phyloP scores from a whole-genome alignment of 139 green algal species.

The Tetradesmus lagerheimii region DNA sequence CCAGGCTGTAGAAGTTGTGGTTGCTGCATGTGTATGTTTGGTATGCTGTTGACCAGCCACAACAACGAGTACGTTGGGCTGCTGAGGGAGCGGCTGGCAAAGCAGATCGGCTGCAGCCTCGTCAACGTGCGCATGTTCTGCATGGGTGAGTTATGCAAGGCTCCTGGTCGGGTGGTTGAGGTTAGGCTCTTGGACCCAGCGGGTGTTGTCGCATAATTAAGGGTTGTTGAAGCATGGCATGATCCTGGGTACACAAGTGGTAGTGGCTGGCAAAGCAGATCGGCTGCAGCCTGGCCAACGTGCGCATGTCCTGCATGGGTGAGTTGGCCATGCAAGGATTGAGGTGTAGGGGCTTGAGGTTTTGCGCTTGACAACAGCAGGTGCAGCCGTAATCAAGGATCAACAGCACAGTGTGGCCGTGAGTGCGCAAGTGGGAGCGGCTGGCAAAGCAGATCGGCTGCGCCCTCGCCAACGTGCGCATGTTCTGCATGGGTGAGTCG shows the following conservation, averaged over 20 bases:
- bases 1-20: too few relatives aligned
- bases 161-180: too few relatives aligned
- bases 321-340: too few relatives aligned
- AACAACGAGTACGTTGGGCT: constrained; percentile 71
- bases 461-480: constrained; percentile 19
- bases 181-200: background rate
- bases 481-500: constrained; percentile 49
- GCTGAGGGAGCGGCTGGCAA: constrained; percentile 63
- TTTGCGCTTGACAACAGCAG: too few relatives aligned
- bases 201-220: background rate
- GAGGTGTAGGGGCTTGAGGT: too few relatives aligned
- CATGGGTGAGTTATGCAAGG: constrained; percentile 41
- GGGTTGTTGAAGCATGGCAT: background rate
- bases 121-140: constrained; percentile 49
- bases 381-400: too few relatives aligned
- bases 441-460: constrained; percentile 48
- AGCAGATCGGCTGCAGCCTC: constrained; percentile 21
- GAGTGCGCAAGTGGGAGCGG: constrained; percentile 40
- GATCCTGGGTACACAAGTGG: too few relatives aligned
- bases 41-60: constrained; percentile 45
- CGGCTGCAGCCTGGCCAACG: too few relatives aligned
- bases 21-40: too few relatives aligned
- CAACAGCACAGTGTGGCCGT: too few relatives aligned
- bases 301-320: too few relatives aligned
- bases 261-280: too few relatives aligned